Evolutionary conservation across 331 rosid species (phyloP).

Genomic region (Malus hybrid): DNA sequence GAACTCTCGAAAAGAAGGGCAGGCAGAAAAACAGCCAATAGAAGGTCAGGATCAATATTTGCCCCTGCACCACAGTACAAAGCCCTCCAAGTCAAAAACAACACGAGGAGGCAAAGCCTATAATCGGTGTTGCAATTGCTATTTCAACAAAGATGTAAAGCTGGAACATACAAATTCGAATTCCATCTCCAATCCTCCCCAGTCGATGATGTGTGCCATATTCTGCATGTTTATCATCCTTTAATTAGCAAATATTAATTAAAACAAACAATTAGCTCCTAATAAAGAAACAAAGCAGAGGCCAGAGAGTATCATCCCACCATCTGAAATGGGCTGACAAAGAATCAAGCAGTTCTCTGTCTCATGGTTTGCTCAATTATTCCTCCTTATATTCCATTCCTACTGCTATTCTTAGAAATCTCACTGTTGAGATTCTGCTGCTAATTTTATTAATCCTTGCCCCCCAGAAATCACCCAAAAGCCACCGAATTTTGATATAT

Average conservation of each 20-base stretch:
- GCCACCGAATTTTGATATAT: background rate
- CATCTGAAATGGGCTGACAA: background rate
- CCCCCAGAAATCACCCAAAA: background rate
- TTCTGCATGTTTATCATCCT: slow-evolving; percentile 26
- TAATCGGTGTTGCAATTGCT: background rate
- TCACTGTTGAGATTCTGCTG: background rate
- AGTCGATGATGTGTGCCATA: slow-evolving; percentile 70
- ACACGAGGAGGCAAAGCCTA: background rate
- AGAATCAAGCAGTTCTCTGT: background rate
- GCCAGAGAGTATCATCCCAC: background rate
- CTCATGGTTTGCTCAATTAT: background rate
- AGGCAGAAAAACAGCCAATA: slow-evolving; percentile 92
- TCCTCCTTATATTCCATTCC: background rate
- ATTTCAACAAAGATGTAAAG: background rate
- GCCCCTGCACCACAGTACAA: slow-evolving; percentile 55
- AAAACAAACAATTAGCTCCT: background rate
- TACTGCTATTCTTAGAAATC: background rate
- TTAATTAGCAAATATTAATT: background rate
- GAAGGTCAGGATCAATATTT: slow-evolving; percentile 67
- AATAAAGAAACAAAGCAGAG: no score
- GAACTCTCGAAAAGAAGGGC: slow-evolving; percentile 95
- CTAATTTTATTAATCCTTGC: background rate
- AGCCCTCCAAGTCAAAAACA: background rate
- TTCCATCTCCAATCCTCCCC: slow-evolving; percentile 88
- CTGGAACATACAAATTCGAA: slow-evolving; percentile 81